Base-by-base conservation (phyloP, 1,139 yeast genomes). In the Pichia sp. region DNA sequence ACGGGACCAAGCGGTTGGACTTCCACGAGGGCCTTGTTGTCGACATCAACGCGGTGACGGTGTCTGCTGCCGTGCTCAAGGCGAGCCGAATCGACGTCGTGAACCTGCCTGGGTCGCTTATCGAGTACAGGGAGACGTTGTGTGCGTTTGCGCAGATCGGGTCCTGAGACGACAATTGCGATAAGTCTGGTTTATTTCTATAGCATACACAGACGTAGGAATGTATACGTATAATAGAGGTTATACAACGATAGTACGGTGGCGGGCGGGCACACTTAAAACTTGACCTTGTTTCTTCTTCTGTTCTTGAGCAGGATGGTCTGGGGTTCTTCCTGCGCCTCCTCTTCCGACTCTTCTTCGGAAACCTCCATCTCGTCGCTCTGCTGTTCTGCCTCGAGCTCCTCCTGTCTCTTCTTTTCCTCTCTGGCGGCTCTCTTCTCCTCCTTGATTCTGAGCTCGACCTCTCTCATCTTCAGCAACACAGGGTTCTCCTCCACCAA, bases 401-500 rank as follows among this genome's bases (percentile, higher is more conserved):
- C 61, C 15, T 72, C 82, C 51, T 71, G 79, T 46, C 45, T 53
- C 40, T 53, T 30, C 49, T 48, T 56, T 16, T 73, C 79, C 67
- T 72, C 79, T 54, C 74, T 76, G 57, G 75, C 80, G 53, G 76
- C 85, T 71, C 75, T 83, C 76, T 78, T 86, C 69, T 88, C 96
- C 57, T 85, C 84, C 74, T 80, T 82, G 72, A 90, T 83, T 70
- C 90, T 85, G 64, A 90, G 75, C 76, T 92, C 97, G 58, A 92
- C 96, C 48, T 89, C 97, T 78, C 97, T 85, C 81, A 90, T 82
- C 74, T 84, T 86, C 76, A 93, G 80, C 70, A 93, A 77, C 70
- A 88, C 96, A 62, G 96, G 96, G 75, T 93, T 83, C 58, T 81
- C 76, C 68, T 85, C 97, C 52, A 93, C 95, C 70, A 93, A 79